These are phyloP conservation scores for Chalciporus chontae DNA, from an alignment of 768 basidiomycete species.

Conservation along the genomic window DNA sequence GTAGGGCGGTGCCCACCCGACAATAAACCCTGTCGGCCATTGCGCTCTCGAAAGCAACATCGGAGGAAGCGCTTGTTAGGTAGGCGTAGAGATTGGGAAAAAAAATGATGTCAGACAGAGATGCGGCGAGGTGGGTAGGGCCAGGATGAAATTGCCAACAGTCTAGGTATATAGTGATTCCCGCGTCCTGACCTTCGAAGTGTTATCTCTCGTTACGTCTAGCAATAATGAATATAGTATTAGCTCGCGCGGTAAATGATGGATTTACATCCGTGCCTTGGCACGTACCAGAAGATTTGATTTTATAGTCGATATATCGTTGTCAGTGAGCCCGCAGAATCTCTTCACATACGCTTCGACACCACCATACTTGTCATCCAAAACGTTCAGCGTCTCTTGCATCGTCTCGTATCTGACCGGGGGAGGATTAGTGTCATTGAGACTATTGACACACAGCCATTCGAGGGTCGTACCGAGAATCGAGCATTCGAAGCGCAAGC, in stretches of 20 bases:
- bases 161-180: background rate
- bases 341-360: conserved; percentile 59
- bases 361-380: conserved; percentile 65
- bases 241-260: background rate
- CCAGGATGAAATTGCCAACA: no score
- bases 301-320: conserved; percentile 59
- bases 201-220: background rate
- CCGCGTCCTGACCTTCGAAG: background rate
- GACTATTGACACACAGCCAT: background rate
- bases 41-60: no score
- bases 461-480: conserved; percentile 53
- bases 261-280: conserved; percentile 29
- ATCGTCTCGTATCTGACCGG: conserved; percentile 66
- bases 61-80: no score
- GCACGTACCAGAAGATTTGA: conserved; percentile 47
- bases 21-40: no score
- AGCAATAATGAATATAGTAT: background rate
- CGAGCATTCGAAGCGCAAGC: conserved; percentile 80
- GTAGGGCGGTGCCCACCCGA: no score
- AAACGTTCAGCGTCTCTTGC: conserved; percentile 60
- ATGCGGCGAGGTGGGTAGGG: no score
- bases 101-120: no score
- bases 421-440: background rate
- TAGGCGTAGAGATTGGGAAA: no score
- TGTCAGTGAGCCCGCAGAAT: conserved; percentile 55